Conservation (phyloP, 345 rosid species). For the Alliaria petiolata region DNA sequence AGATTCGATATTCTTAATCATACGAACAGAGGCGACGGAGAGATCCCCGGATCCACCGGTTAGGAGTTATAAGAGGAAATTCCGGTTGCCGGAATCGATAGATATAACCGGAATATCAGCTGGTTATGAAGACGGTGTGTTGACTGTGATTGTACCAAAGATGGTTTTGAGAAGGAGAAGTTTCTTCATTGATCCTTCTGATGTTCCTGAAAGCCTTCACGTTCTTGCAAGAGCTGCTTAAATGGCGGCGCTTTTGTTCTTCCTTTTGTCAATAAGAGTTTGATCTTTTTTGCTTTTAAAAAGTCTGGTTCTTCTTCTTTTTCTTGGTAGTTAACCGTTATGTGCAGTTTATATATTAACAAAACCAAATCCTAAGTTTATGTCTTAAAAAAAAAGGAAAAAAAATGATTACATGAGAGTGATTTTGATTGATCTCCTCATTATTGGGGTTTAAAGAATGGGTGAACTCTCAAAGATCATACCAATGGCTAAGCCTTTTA, state of each 20-base stretch:
- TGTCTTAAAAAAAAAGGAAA: not conserved
- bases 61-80: constrained; percentile 55
- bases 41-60: constrained; percentile 34
- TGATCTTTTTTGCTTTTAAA: not conserved
- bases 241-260: not conserved
- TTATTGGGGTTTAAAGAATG: too few relatives aligned
- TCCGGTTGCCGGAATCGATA: constrained; percentile 58
- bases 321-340: not conserved
- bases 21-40: constrained; percentile 49
- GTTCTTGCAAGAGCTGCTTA: constrained; percentile 86
- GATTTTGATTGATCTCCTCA: not conserved
- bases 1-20: constrained; percentile 61
- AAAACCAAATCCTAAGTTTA: not conserved
- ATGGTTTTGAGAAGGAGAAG: constrained; percentile 39
- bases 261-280: not conserved
- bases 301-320: not conserved
- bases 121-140: constrained; percentile 60
- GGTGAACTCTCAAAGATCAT: too few relatives aligned
- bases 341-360: not conserved
- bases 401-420: not conserved
- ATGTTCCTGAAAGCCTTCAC: constrained; percentile 46
- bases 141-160: constrained; percentile 66
- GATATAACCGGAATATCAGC: constrained; percentile 59
- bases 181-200: constrained; percentile 48
- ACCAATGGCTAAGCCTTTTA: too few relatives aligned